Conservation (phyloP, 2,329 filamentous ascomycete species). For the Didymella pomorum region DNA sequence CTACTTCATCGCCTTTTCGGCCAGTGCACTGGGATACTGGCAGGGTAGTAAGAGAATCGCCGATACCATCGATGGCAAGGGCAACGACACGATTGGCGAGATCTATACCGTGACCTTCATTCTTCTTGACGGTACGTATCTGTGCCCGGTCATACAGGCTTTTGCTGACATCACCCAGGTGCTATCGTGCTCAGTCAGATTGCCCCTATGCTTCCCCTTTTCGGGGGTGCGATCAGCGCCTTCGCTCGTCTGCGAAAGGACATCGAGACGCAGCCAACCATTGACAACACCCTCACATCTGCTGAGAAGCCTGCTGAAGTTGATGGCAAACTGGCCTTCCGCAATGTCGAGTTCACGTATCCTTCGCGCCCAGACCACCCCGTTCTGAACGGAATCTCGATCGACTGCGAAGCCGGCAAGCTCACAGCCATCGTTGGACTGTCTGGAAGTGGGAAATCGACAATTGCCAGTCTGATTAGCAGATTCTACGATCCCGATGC, state of each 20-base stretch:
- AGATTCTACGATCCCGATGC: slow-evolving; percentile 53
- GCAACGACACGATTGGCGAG: slow-evolving; percentile 53
- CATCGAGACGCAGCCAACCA: slow-evolving; percentile 59
- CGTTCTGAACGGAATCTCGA: slow-evolving; percentile 50
- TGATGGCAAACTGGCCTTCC: slow-evolving; percentile 59
- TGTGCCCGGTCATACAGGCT: not conserved
- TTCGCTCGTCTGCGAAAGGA: slow-evolving; percentile 67
- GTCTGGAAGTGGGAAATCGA: slow-evolving; percentile 55
- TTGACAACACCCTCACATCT: slow-evolving; percentile 48
- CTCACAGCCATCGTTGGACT: slow-evolving; percentile 55
- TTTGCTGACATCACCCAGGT: slow-evolving; percentile 39
- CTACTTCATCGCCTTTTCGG: slow-evolving; percentile 73
- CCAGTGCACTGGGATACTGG: slow-evolving; percentile 74
- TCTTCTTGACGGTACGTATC: slow-evolving; percentile 57
- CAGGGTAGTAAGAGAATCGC: slow-evolving; percentile 67
- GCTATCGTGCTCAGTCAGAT: slow-evolving; percentile 57
- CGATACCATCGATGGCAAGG: slow-evolving; percentile 49
- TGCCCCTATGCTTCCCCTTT: slow-evolving; percentile 60
- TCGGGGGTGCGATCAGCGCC: slow-evolving; percentile 59
- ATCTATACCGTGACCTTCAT: slow-evolving; percentile 65
- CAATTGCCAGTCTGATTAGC: slow-evolving; percentile 50
- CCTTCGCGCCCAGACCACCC: slow-evolving; percentile 51
- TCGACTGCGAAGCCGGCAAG: slow-evolving; percentile 50
- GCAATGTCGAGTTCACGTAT: slow-evolving; percentile 53
- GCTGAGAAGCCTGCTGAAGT: slow-evolving; percentile 34